Conservation (phyloP, 306 rosid species). For the Rosa chinensis region DNA sequence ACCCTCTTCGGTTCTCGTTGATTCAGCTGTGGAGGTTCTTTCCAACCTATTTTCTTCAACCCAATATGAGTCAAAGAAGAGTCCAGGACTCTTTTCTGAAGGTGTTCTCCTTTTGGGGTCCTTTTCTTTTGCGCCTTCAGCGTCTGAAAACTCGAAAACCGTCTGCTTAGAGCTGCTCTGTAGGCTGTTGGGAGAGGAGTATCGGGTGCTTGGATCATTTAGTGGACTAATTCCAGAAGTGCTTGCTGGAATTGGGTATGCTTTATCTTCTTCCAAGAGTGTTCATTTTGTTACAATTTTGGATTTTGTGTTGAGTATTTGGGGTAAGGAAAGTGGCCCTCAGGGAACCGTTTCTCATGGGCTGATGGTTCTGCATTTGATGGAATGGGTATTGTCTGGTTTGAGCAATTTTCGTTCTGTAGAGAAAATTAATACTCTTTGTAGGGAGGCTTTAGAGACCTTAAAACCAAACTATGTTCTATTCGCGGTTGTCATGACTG, state of each 20-base stretch:
- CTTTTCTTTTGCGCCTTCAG: conserved; percentile 49
- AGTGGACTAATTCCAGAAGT: conserved; percentile 52
- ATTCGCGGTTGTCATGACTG: conserved; percentile 77
- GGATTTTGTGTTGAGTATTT: conserved; percentile 59
- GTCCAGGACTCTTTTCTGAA: conserved; percentile 47
- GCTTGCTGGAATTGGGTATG: conserved; percentile 87
- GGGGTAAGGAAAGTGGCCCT: conserved; percentile 60
- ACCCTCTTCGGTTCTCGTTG: conserved; percentile 47
- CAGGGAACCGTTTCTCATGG: conserved; percentile 52
- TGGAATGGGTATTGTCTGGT: conserved; percentile 70
- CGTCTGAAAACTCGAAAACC: conserved; percentile 48
- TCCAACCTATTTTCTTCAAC: conserved; percentile 33
- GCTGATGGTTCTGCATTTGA: conserved; percentile 71
- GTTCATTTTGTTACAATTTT: conserved; percentile 45
- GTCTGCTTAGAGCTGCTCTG: conserved; percentile 52
- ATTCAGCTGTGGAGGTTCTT: conserved; percentile 46
- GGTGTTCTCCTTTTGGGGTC: conserved; percentile 63
- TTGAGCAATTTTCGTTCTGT: conserved; percentile 42
- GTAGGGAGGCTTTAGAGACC: conserved; percentile 41
- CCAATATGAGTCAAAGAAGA: conserved; percentile 34
- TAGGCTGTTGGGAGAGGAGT: conserved; percentile 40
- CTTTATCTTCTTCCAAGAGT: conserved; percentile 60
- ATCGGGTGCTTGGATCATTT: conserved; percentile 36
- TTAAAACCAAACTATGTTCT: conserved; percentile 43
- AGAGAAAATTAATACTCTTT: conserved; percentile 42